phyloP scores from a whole-genome alignment of 2,329 filamentous ascomycete species.

The Scopulariopsis brevicaulis region DNA sequence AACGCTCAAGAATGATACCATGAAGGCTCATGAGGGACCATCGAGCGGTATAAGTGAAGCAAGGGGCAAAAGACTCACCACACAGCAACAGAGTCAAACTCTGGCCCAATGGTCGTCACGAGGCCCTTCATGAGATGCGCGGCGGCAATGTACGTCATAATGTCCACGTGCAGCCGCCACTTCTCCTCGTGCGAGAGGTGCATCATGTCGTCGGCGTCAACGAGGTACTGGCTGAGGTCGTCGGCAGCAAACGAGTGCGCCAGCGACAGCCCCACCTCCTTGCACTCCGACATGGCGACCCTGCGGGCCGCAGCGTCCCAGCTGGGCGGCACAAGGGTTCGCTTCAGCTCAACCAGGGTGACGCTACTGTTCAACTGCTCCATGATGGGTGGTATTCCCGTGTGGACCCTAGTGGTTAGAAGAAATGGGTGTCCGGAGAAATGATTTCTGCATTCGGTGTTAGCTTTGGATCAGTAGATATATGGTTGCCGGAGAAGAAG shows the following conservation, averaged over 20 bases:
- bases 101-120: constrained; percentile 61
- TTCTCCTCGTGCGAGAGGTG: constrained; percentile 53
- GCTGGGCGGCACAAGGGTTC: constrained; percentile 38
- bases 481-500: neutral
- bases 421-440: neutral
- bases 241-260: constrained; percentile 70
- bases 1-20: neutral
- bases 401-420: neutral
- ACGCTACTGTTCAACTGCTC: constrained; percentile 22
- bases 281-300: constrained; percentile 55
- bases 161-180: constrained; percentile 66
- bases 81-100: constrained; percentile 68
- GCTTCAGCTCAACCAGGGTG: constrained; percentile 16
- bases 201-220: constrained; percentile 58
- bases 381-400: constrained; percentile 22
- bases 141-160: constrained; percentile 68
- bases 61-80: constrained; percentile 48
- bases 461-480: neutral
- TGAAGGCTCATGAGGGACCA: neutral
- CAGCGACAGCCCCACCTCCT: constrained; percentile 58
- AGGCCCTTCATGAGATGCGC: constrained; percentile 65
- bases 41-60: neutral
- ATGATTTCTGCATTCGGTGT: neutral
- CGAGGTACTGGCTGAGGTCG: constrained; percentile 62
- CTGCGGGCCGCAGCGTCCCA: constrained; percentile 49